phyloP scores from a whole-genome alignment of 345 rosid species.

The Odontarrhena argentea region DNA sequence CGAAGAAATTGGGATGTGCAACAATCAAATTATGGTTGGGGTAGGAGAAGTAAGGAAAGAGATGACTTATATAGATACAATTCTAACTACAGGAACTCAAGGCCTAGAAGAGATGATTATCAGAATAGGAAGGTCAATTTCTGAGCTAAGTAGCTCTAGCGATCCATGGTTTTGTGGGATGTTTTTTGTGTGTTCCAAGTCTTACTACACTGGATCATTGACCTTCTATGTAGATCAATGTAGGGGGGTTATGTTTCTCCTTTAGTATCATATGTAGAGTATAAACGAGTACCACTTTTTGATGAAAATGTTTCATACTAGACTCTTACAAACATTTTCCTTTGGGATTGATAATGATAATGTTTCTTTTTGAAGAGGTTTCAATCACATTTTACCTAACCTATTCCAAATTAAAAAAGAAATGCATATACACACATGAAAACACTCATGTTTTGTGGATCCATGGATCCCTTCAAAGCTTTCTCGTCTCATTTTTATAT shows the following conservation, averaged over 20 bases:
- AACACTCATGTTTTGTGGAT: conserved; percentile 30
- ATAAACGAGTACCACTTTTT: conserved; percentile 18
- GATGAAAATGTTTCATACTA: conserved; percentile 9
- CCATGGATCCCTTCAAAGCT: conserved; percentile 38
- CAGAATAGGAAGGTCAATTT: conserved; percentile 54
- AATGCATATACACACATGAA: conserved; percentile 28
- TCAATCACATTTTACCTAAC: conserved; percentile 24
- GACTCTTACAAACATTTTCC: background rate
- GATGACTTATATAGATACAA: conserved; percentile 47
- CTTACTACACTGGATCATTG: background rate
- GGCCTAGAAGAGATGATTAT: conserved; percentile 45
- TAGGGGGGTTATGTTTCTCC: conserved; percentile 13
- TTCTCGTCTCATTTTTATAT: conserved; percentile 32
- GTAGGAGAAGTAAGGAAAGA: conserved; percentile 50
- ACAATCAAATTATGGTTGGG: conserved; percentile 43
- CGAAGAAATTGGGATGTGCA: conserved; percentile 40
- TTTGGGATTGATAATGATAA: conserved; percentile 20
- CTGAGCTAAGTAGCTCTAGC: conserved; percentile 33
- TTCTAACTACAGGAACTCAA: conserved; percentile 45
- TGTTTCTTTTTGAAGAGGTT: conserved; percentile 20
- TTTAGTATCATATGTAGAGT: conserved; percentile 18
- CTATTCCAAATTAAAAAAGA: conserved; percentile 27
- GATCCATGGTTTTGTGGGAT: conserved; percentile 8
- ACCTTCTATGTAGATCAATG: conserved; percentile 4
- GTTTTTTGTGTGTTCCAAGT: background rate